Base-by-base conservation (phyloP, 306 rosid genomes). In the Dryas octopetala region DNA sequence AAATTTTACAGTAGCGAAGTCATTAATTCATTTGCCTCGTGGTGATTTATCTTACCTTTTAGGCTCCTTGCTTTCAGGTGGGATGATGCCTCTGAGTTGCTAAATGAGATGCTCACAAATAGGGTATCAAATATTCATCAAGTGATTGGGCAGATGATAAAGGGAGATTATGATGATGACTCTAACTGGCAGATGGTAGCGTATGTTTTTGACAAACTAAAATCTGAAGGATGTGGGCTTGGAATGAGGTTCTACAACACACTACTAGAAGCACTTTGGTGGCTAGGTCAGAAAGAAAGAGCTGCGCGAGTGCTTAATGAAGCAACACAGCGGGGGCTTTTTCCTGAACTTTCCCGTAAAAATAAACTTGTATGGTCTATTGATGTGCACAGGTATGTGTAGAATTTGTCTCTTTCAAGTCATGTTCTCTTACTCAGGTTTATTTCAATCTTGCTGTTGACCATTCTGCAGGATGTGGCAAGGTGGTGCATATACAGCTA, bases 121-220 rank as follows among this genome's bases (percentile, higher is more conserved):
- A 90, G 88, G 81, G 89, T 47, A 57, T 92, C 99, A 4, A 93
- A 90, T 82, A 88, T 90, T 81, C 97, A 92, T 80, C 99, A 90
- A 86, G 94, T 92, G 82, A 88, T 87, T 70, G 99, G 93, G 66
- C 92, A 88, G 76, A 89, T 96, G 96, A 92, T 96, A 78, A 92
- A 86, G 81, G 99, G 99, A 79, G 97, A 89, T 68, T 92, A 86
- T 70, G 99, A 95, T 63, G 99, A 95, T 46, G 97, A 88, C 49
- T 85, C 92, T 67, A 96, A 96, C 79, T 96, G 98, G 99, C 98
- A 90, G 90, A 96, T 96, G 90, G 97, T 96, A 59, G 97, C 92
- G 80, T 96, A 92, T 82, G 81, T 96, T 79, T 96, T 96, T 81
- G 99, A 96, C 87, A 96, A 88, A 84, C 89, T 96, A 80, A 92